Conservation (phyloP, 148 eudicot genomes). For the Chenopodium quinoa region DNA sequence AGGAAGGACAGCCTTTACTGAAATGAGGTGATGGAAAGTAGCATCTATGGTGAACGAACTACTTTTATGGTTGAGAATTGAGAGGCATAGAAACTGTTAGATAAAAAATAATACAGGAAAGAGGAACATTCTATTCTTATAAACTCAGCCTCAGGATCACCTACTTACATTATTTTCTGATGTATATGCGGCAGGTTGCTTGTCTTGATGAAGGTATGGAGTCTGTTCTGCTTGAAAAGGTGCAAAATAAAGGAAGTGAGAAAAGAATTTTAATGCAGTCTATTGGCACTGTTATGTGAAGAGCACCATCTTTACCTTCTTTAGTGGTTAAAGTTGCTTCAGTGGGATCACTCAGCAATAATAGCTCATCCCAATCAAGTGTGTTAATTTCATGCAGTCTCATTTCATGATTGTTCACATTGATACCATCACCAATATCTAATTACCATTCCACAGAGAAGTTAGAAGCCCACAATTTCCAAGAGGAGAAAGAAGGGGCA, state of each 20-base stretch:
- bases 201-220: conserved; percentile 40
- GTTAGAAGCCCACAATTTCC: conserved; percentile 10
- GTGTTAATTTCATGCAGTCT: conserved; percentile 89
- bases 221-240: conserved; percentile 35
- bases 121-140: not conserved
- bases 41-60: not conserved
- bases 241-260: conserved; percentile 9
- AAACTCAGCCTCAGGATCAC: conserved; percentile 10
- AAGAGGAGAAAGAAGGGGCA: not conserved
- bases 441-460: conserved; percentile 12
- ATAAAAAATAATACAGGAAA: not conserved
- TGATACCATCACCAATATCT: conserved; percentile 47
- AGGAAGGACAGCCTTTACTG: not conserved
- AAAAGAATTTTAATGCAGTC: not conserved
- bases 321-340: conserved; percentile 35
- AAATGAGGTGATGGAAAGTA: not conserved
- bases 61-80: not conserved
- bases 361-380: conserved; percentile 95
- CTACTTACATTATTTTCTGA: conserved; percentile 54
- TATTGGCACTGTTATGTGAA: conserved; percentile 10
- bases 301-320: conserved; percentile 48
- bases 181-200: conserved; percentile 37
- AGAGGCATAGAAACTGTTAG: not conserved
- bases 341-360: conserved; percentile 59
- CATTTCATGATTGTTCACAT: conserved; percentile 53